Evolutionary conservation across 1,284 basidiomycete genomes (phyloP), one percentile per base, ranked within the genome.

Genomic region (Cerioporus squamosus): DNA sequence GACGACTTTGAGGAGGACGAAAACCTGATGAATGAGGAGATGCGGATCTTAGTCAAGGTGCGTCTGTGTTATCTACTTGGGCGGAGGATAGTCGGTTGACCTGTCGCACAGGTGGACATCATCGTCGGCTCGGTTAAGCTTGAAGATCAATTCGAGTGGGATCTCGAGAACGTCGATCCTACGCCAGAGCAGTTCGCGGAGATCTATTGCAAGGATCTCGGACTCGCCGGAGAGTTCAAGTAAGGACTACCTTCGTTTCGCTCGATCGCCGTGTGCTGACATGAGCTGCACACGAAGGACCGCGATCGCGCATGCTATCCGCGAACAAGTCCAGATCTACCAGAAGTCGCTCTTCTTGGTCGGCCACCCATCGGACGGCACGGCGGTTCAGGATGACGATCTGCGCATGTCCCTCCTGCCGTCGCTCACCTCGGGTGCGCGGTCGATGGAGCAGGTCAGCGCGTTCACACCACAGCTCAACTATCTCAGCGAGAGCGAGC

Each of bases 91-190:
- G 43, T 53, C 57, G 51, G 42, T 57, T 71, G 55, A 70, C 55
- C 55, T 38, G 59, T 39, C 53, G 33, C 17, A 5, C 65, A 96
- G 93, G 83, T 99, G 61, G 97, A 99, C 75, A 95, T 99, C 74
- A 94, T 95, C 51, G 91, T 96, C 53, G 96, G 95, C 31, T 88
- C 90, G 18, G 88, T 96, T 78, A 96, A 97, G 73, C 83, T 99
- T 26, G 90, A 95, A 53, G 97, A 99, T 76, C 93, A 96, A 70
- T 97, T 99, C 71, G 97, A 99, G 73, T 99, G 97, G 97, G 97
- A 99, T 74, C 77, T 98, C 45, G 89, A 90, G 68, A 91, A 90
- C 64, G 79, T 83, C 36, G 79, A 81, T 48, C 88, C 92, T 1
- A 90, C 91, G 1, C 95, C 97, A 0, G 97, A 99, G 74, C 87